Percentiles rank a stretch among this genome's conserved stretches.
phyloP scores from a whole-genome alignment of 108 stramenopile species.

The Cyclotella atomus region DNA sequence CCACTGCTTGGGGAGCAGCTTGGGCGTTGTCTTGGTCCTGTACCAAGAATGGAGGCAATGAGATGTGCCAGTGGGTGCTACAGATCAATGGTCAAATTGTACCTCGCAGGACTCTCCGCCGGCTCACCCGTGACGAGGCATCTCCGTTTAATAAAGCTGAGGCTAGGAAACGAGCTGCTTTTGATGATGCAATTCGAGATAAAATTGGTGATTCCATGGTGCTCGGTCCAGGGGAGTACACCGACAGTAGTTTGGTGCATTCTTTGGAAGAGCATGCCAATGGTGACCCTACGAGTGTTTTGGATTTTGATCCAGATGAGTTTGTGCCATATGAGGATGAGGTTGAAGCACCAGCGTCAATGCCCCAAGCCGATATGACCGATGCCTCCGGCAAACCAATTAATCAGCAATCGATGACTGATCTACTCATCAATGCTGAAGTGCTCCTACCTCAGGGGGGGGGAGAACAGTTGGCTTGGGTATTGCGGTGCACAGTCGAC shows the following conservation, averaged over 20 bases:
- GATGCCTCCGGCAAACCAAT: too few relatives aligned
- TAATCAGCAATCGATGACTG: too few relatives aligned
- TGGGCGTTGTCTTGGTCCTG: conserved; percentile 48
- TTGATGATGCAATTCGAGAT: background rate
- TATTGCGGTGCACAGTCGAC: background rate
- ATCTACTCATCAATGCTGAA: too few relatives aligned
- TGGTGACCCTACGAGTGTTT: too few relatives aligned
- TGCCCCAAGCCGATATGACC: too few relatives aligned
- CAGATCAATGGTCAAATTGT: background rate
- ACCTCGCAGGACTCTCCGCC: background rate
- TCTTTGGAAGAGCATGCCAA: too few relatives aligned
- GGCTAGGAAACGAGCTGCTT: background rate
- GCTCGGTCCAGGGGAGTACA: too few relatives aligned
- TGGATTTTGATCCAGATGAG: too few relatives aligned
- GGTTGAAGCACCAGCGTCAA: too few relatives aligned
- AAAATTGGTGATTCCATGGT: background rate
- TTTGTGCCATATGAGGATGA: too few relatives aligned
- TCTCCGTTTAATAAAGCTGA: background rate
- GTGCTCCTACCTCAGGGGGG: too few relatives aligned
- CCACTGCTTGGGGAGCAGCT: conserved; percentile 8
- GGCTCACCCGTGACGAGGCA: background rate
- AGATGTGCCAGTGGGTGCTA: background rate
- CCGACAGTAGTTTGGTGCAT: too few relatives aligned
- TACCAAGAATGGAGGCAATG: conserved; percentile 27
- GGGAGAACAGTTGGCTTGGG: background rate